Conservation (phyloP, 225 moss, liverwort and hornwort species). For the Antitrichia curtipendula region DNA sequence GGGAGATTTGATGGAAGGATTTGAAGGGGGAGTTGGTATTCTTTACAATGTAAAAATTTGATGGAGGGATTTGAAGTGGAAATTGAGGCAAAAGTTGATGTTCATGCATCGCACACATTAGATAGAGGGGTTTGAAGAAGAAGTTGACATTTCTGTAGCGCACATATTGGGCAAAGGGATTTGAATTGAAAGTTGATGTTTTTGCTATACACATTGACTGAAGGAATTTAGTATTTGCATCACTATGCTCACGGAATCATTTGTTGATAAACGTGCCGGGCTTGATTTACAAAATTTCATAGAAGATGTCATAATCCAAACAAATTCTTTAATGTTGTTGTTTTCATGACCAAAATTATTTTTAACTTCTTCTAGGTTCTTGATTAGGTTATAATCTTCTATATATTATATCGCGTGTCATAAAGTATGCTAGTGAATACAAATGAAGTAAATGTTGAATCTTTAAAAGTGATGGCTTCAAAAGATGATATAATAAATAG, state of each 20-base stretch:
- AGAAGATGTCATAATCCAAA: background rate
- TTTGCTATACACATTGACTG: background rate
- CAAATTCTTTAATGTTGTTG: background rate
- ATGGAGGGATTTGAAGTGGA: too few species aligned
- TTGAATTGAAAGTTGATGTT: background rate
- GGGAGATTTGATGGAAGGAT: background rate
- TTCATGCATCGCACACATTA: fast-evolving
- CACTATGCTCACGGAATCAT: too few species aligned
- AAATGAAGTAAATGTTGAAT: background rate
- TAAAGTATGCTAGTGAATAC: background rate
- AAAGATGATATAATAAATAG: background rate
- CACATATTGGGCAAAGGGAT: fast-evolving
- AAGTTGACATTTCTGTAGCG: background rate
- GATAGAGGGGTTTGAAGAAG: background rate
- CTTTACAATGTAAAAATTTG: fast-evolving
- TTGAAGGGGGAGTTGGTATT: too few species aligned
- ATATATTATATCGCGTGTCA: too few species aligned
- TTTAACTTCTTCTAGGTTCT: background rate
- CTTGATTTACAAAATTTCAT: background rate
- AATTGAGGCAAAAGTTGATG: background rate
- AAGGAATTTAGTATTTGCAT: background rate
- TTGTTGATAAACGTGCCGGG: fast-evolving
- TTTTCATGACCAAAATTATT: background rate
- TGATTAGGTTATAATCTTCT: too few species aligned
- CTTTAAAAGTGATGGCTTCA: background rate